Conservation (phyloP, 768 basidiomycete species). For the Podaxis mareebaensis region DNA sequence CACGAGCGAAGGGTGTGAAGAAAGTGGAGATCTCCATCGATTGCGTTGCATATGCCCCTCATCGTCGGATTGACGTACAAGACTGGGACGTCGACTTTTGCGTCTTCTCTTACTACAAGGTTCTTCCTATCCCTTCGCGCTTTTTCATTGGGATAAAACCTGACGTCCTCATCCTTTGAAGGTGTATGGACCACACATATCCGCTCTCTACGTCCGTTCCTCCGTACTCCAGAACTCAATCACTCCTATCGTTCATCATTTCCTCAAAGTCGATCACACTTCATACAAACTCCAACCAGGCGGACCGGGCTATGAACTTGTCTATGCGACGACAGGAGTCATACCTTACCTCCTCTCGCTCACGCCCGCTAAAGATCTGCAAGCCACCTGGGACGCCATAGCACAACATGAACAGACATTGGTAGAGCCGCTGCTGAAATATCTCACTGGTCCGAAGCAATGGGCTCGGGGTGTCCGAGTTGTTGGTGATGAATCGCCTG, state of each 20-base stretch:
- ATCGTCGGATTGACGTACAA: slow-evolving; percentile 67
- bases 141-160: neutral
- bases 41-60: slow-evolving; percentile 80
- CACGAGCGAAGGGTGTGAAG: slow-evolving; percentile 48
- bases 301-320: slow-evolving; percentile 73
- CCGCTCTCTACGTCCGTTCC: slow-evolving; percentile 61
- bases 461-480: slow-evolving; percentile 61
- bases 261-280: slow-evolving; percentile 47
- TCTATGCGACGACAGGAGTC: slow-evolving; percentile 60
- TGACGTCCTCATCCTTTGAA: slow-evolving; percentile 25
- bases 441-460: slow-evolving; percentile 50
- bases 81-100: slow-evolving; percentile 79
- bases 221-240: slow-evolving; percentile 52
- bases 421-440: slow-evolving; percentile 52
- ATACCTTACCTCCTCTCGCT: slow-evolving; percentile 65
- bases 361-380: slow-evolving; percentile 46
- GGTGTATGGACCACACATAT: slow-evolving; percentile 77
- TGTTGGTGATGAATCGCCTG: slow-evolving; percentile 57
- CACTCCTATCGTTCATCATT: slow-evolving; percentile 67
- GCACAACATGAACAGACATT: slow-evolving; percentile 62
- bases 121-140: slow-evolving; percentile 22
- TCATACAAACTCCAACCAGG: slow-evolving; percentile 72
- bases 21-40: slow-evolving; percentile 73
- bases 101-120: slow-evolving; percentile 78
- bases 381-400: slow-evolving; percentile 56